Evolutionary conservation across 139 green algal species (phyloP), one percentile per base, ranked within the genome.

Genomic region (Zygnema circumcarinatum): DNA sequence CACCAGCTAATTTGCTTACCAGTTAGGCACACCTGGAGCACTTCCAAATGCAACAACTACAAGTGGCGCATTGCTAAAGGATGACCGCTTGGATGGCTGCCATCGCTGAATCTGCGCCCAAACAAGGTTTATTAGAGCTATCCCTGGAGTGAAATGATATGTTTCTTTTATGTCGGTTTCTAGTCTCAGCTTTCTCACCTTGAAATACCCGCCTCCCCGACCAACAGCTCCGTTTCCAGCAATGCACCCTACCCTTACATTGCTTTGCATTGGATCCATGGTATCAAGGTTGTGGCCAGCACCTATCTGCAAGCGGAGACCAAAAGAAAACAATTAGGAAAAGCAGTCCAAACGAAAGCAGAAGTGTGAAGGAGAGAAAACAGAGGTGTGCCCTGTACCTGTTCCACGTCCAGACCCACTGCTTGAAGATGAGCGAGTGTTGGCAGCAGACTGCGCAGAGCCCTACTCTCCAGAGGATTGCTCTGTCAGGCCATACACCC

Each of bases 11-110:
- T 21, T 20, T 67, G n/a, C 76, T 85, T 38, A 90, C 85, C 86
- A 99, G 88, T 99, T 99, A 22, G 96, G 95, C n/a, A 95, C 92
- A 1, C 96, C 96, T 0, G 96, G 96, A 1, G 96, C 96, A 53
- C 92, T 96, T 32, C 94, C 96, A 92, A 98, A 98, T 1, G 96
- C 93, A 29, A 99, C 95, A 39, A 98, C 91, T 54, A 98, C 90
- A 75, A 32, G 86, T n/a, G 32, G 79, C 39, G 52, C 75, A 22
- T 76, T 47, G 67, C 31, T 36, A 31, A 11, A 76, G 38, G 38
- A 21, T 52, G 1, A 41, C 20, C 32, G 42, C 40, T 68, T 41
- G 1, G 31, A 56, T 35, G 25, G 72, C 38, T n/a, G 56, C 89
- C 73, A 67, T 32, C 79, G 42, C 41, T 33, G 82, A 29, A 87